Evolutionary conservation across 148 eudicot genomes (phyloP), one percentile per base, ranked within the genome.

Genomic region (Rhododendron molle): DNA sequence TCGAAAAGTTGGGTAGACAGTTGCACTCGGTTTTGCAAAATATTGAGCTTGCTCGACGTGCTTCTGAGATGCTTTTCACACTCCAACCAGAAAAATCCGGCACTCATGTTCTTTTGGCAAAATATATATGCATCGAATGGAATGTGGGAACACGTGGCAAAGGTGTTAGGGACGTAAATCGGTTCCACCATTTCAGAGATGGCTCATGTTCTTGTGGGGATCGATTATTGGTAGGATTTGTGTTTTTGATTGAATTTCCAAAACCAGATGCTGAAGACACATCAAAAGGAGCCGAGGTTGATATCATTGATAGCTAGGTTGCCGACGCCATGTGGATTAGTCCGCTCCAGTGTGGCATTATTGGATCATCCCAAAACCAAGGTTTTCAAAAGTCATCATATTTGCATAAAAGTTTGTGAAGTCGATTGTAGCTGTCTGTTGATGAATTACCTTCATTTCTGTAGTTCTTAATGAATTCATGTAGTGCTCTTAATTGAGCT

Each of bases 321-420:
- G 85, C 98, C 96, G 1, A 92, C 95, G 9, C 98, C 98, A 1
- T 95, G 92, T 86, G 99, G 98, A 80, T 88, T 97, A 69, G 92
- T 97, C 18, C 92, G 98, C 11, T 93, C 96, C 9, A 97, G 97
- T 32, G 99, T 96, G 80, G 99, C 98, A 32, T 97, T 98, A 32
- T 97, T 98, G 58, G 99, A 96, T 91, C 98, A 96, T 92, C 99
- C 95, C 52, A 96, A 95, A 87, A 96, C 99, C 1, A 95, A 96
- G 96, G 98, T 93, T 38, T 83, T 47, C 18, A 40, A 28, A 72
- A 67, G n/a, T 52, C 85, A 44, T 71, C 78, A 30, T 28, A 44
- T 56, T 26, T 46, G 26, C 47, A 18, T 28, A 46, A n/a, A 71
- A 30, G 76, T 69, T 69, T 69, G 13, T 28, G 28, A 11, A 69